These are phyloP conservation scores for Abrus pulchellus DNA, from an alignment of 306 rosid genomes.

Conservation along the genomic window DNA sequence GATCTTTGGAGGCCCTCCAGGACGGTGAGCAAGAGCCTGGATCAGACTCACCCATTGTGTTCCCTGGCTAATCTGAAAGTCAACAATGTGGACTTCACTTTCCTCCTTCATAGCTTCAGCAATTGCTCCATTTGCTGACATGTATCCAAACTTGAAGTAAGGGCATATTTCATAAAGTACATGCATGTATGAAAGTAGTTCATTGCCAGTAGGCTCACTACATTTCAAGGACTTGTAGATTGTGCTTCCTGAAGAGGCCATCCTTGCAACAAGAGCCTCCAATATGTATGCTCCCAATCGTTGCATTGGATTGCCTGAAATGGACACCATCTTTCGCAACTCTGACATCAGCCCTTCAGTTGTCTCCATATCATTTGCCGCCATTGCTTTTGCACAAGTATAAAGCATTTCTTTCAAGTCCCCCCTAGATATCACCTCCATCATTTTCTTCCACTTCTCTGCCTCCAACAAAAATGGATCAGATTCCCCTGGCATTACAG, in stretches of 20 bases:
- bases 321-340: slow-evolving; percentile 83
- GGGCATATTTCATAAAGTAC: slow-evolving; percentile 88
- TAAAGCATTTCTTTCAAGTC: slow-evolving; percentile 84
- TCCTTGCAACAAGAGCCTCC: slow-evolving; percentile 89
- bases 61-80: slow-evolving; percentile 91
- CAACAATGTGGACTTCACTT: slow-evolving; percentile 80
- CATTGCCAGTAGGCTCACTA: slow-evolving; percentile 84
- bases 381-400: slow-evolving; percentile 81
- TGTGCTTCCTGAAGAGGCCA: slow-evolving; percentile 83
- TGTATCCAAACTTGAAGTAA: slow-evolving; percentile 88
- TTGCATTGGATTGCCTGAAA: slow-evolving; percentile 82
- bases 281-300: slow-evolving; percentile 91
- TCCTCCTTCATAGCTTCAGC: slow-evolving; percentile 92
- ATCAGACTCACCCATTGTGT: slow-evolving; percentile 86
- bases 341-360: slow-evolving; percentile 75
- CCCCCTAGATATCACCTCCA: slow-evolving; percentile 65
- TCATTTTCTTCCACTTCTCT: slow-evolving; percentile 64
- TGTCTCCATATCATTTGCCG: slow-evolving; percentile 62
- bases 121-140: slow-evolving; percentile 98
- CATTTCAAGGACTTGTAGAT: slow-evolving; percentile 86
- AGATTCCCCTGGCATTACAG: slow-evolving; percentile 45
- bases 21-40: slow-evolving; percentile 83
- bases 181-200: slow-evolving; percentile 92
- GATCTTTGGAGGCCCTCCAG: slow-evolving; percentile 87
- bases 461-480: slow-evolving; percentile 50